Conservation (phyloP, 495 filamentous ascomycete species). For the Lasiosphaeris hirsuta region DNA sequence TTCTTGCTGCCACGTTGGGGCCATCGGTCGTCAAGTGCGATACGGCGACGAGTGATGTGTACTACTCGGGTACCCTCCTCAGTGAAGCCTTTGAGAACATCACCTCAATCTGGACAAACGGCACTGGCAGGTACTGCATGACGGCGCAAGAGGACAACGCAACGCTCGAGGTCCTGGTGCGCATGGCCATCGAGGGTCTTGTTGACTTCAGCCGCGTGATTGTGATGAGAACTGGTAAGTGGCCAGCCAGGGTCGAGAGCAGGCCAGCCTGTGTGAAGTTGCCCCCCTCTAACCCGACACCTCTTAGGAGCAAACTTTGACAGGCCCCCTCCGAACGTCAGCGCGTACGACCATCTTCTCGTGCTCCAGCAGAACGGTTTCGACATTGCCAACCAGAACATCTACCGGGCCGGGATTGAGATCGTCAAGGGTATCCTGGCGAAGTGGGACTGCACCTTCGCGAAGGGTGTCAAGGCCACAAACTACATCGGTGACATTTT, state of each 20-base stretch:
- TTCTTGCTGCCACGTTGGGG: constrained; percentile 46
- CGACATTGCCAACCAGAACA: constrained; percentile 56
- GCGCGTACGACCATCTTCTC: constrained; percentile 54
- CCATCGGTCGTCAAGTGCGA: constrained; percentile 66
- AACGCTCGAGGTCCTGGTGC: constrained; percentile 62
- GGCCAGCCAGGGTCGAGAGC: neutral
- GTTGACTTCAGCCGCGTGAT: constrained; percentile 68
- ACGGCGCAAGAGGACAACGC: constrained; percentile 76
- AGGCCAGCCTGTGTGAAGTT: neutral
- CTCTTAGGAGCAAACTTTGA: constrained; percentile 64
- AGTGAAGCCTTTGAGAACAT: constrained; percentile 63
- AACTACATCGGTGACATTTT: constrained; percentile 77
- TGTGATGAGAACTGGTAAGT: constrained; percentile 60
- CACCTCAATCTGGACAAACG: constrained; percentile 63
- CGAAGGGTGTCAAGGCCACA: constrained; percentile 53
- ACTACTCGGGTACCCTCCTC: constrained; percentile 62
- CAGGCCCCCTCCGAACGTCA: constrained; percentile 56
- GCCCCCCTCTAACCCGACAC: neutral
- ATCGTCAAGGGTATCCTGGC: constrained; percentile 64
- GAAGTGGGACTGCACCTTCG: constrained; percentile 58
- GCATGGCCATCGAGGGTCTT: constrained; percentile 50
- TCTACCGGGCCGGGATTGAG: constrained; percentile 63
- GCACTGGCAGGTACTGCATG: constrained; percentile 64
- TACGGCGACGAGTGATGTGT: constrained; percentile 67
- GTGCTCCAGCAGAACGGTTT: constrained; percentile 58